phyloP scores from a whole-genome alignment of 805 yeast species.

The Helenozyma rhizophorensis region DNA sequence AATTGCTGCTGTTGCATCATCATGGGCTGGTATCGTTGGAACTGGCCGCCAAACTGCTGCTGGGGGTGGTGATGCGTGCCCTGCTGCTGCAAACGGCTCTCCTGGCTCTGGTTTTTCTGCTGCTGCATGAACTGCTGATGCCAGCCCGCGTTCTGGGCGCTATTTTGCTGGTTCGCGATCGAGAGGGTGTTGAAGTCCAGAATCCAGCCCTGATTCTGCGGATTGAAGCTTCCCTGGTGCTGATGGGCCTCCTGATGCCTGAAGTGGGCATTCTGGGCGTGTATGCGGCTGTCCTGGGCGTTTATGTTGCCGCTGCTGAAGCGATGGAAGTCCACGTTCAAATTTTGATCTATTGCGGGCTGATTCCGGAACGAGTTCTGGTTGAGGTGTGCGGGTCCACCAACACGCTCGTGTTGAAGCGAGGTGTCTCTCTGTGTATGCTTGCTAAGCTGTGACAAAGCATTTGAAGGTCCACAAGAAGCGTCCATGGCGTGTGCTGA shows the following conservation, averaged over 20 bases:
- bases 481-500: constrained; percentile 30
- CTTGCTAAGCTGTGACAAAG: constrained; percentile 37
- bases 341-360: constrained; percentile 24
- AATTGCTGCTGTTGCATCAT: constrained; percentile 5
- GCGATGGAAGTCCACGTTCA: constrained; percentile 37
- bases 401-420: constrained; percentile 29
- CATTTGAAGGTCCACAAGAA: constrained; percentile 44
- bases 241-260: constrained; percentile 4
- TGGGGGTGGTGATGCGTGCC: no score
- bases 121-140: constrained; percentile 22
- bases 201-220: constrained; percentile 12
- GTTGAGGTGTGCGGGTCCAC: constrained; percentile 1
- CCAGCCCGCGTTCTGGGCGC: constrained; percentile 16
- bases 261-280: constrained; percentile 1
- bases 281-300: constrained; percentile 4
- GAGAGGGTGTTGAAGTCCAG: constrained; percentile 13
- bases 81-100: no score
- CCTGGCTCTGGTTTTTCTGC: constrained; percentile 6
- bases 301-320: constrained; percentile 21
- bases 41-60: not conserved
- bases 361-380: constrained; percentile 15
- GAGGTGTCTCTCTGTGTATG: constrained; percentile 40
- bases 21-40: not conserved
- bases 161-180: constrained; percentile 2
- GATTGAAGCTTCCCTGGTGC: constrained; percentile 1